A percentile compares a stretch with the other conserved stretches of the same genome.
Conservation (phyloP, 371 early-diverging fungal genomes). For the Haplosporangium sp. region DNA sequence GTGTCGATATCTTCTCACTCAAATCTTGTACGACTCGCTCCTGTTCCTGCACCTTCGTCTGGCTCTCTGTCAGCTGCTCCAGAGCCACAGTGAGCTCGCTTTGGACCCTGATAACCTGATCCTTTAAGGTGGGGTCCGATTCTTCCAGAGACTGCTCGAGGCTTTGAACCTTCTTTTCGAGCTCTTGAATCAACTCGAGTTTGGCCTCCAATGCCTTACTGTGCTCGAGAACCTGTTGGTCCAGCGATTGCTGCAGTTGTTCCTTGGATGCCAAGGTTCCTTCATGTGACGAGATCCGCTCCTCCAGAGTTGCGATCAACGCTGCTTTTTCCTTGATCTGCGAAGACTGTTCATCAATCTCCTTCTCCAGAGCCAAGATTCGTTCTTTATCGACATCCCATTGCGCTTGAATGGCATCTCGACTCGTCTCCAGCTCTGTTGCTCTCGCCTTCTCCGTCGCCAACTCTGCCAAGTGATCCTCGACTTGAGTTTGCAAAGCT, state of each 20-base stretch:
- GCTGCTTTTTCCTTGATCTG: conserved; percentile 22
- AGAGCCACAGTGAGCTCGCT: conserved; percentile 30
- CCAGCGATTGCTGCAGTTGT: conserved; percentile 25
- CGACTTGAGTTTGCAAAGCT: conserved; percentile 47
- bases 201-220: conserved; percentile 29
- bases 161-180: conserved; percentile 52
- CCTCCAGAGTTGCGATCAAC: conserved; percentile 49
- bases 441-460: conserved; percentile 26
- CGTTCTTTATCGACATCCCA: conserved; percentile 39
- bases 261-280: conserved; percentile 37
- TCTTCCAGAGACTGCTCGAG: conserved; percentile 49
- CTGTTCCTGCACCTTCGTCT: conserved; percentile 56
- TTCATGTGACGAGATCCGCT: conserved; percentile 48
- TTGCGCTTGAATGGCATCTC: conserved; percentile 29
- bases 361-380: conserved; percentile 28
- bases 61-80: conserved; percentile 34
- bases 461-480: conserved; percentile 36
- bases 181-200: conserved; percentile 27
- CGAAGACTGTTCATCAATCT: conserved; percentile 26
- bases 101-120: conserved; percentile 33
- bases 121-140: conserved; percentile 28
- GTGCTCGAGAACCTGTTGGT: conserved; percentile 22
- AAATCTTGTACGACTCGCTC: conserved; percentile 55
- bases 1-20: conserved; percentile 54
- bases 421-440: conserved; percentile 28